These are phyloP conservation scores for Diaporthe ilicicola DNA, from an alignment of 2,329 filamentous ascomycete species.

Conservation along the genomic window DNA sequence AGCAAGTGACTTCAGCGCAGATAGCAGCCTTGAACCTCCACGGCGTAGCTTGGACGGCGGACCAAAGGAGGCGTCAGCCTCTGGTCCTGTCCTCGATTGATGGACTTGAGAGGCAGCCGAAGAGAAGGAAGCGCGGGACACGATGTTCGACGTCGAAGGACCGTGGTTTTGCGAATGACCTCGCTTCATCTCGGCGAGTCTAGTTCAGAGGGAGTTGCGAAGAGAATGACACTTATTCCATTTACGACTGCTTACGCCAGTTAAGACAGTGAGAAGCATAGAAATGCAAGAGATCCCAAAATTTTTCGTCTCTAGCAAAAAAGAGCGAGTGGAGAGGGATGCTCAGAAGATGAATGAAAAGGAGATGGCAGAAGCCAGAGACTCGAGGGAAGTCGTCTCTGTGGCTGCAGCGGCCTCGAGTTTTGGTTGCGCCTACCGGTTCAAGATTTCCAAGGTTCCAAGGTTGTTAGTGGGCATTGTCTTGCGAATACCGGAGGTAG, in stretches of 20 bases:
- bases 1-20: conserved; percentile 44
- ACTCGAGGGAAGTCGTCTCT: background rate
- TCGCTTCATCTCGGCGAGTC: conserved; percentile 32
- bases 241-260: background rate
- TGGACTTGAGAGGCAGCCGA: conserved; percentile 3
- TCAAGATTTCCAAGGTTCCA: background rate
- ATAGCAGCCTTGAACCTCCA: conserved; percentile 52
- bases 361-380: conserved; percentile 20
- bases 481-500: background rate
- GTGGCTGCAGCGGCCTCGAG: background rate
- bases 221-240: background rate
- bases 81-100: background rate
- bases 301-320: conserved; percentile 18
- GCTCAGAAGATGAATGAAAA: conserved; percentile 27
- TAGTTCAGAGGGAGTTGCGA: background rate
- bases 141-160: conserved; percentile 23
- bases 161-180: conserved; percentile 23
- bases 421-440: conserved; percentile 7
- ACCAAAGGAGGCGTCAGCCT: conserved; percentile 34
- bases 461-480: background rate
- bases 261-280: conserved; percentile 8
- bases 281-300: conserved; percentile 5
- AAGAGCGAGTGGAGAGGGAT: conserved; percentile 24
- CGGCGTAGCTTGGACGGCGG: conserved; percentile 48
- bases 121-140: conserved; percentile 1